Conservation (phyloP, 2,329 filamentous ascomycete species). For the Sclerotinia sclerotiorum region DNA sequence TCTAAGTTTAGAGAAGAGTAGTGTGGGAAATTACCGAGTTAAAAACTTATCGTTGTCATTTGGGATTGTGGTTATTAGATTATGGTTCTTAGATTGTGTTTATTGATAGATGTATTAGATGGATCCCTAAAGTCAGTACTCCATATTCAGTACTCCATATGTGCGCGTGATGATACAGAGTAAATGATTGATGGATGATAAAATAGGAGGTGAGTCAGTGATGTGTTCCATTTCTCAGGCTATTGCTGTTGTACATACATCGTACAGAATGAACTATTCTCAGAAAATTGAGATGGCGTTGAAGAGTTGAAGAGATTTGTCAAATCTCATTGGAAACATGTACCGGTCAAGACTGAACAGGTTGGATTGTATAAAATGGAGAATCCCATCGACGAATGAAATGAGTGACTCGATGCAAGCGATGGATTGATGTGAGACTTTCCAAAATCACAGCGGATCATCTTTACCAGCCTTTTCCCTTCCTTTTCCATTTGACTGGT, state of each 20-base stretch:
- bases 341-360: not conserved
- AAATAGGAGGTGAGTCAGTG: not conserved
- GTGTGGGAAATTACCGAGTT: not conserved
- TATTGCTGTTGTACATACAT: not conserved
- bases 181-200: not conserved
- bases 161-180: not conserved
- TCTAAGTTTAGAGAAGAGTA: not conserved
- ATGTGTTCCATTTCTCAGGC: not conserved
- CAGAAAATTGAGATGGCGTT: slow-evolving; percentile 12
- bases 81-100: not conserved
- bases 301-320: slow-evolving; percentile 6
- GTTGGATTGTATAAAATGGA: not conserved
- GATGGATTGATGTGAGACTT: not conserved
- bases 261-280: not conserved
- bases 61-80: not conserved
- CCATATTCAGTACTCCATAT: too few relatives aligned
- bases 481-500: not conserved
- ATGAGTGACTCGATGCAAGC: not conserved
- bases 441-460: not conserved
- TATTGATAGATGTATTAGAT: too few relatives aligned
- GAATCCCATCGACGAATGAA: not conserved
- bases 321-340: not conserved
- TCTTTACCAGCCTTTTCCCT: slow-evolving; percentile 8
- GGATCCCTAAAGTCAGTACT: too few relatives aligned
- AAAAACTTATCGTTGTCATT: too few relatives aligned